Evolutionary conservation across 352 stramenopile species (phyloP), one percentile per base, ranked within the genome.

Genomic region (Globisporangium spiculum): DNA sequence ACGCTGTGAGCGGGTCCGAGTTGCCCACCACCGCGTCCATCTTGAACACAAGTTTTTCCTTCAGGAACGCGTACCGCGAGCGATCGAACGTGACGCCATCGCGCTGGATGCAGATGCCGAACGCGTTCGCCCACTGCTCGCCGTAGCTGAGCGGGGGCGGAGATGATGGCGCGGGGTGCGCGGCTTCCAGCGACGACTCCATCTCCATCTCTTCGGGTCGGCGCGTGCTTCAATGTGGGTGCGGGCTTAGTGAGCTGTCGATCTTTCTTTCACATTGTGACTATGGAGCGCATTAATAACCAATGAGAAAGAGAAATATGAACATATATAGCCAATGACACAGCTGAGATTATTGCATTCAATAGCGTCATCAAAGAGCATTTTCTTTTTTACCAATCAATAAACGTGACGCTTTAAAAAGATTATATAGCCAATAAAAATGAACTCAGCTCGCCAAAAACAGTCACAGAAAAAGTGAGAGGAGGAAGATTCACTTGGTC

Each of bases 41-140:
- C 52, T 81, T 74, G 66, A 92, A 90, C 62, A 91, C 80, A 53
- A 92, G 62, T 54, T 80, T 72, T 61, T 85, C 70, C 70, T 90
- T 89, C 57, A 92, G 65, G 36, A 73, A 66, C 44, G 74, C 76
- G 63, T 90, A 92, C 16, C 84, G 82, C 61, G 68, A 41, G 20
- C 84, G 77, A 61, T 22, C 71, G 69, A 71, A 68, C 6, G 52
- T 41, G 22, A 61, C 27, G 32, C 59, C 20, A 46, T 61, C 41
- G 73, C 74, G 30, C 55, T 62, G 26, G 67, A 65, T 70, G 46
- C 65, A 65, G 41, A 84, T 48, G 7, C 76, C 76, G 24, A 81
- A 69, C 7, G 70, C 72, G 6, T 26, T 38, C 14, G 73, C 70
- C 76, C 76, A 84, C 38, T 68, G 38, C 73, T 81, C 72, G 20